Evolutionary conservation across 371 early-diverging fungal species (phyloP), one percentile per base, ranked within the genome.

Genomic region (Syncephalastrum monosporum): DNA sequence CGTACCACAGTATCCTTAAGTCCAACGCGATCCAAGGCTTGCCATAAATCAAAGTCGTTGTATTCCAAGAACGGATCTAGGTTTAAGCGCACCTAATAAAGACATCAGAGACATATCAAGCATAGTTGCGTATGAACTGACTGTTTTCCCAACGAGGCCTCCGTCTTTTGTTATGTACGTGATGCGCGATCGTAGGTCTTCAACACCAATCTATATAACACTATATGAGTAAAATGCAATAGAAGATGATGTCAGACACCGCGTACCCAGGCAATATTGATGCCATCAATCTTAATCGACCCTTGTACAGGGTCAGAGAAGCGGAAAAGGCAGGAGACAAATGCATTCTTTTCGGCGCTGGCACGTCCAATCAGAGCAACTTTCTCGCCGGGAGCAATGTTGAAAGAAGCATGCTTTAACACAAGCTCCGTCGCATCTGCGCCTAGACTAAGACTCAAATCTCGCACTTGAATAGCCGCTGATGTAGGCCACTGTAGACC

Each of bases 141-240:
- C 16, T 38, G 1, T 17, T 1, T 57, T 44, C 4, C 15, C 43
- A 42, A 27, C 13, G 12, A 17, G 48, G 27, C 65, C 86, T 0
- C 93, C 91, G 24, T 94, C 94, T 53, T 93, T 94, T 3, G 94
- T 87, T 27, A 94, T 89, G 53, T 91, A 89, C 7, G 91, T 82
- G 15, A 85, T 79, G n/a, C 80, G 73, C 10, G 83, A 84, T 43
- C 90, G 74, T 38, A 95, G 74, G 56, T 90, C 87, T 47, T 72
- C 67, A 10, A 92, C 69, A 1, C 91, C 91, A 57, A 95, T 72
- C 29, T 59, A 55, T 42, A 17, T 52, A 42, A 21, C 2, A 21
- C 0, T 21, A n/a, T 21, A 21, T 21, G 21, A 21, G 0, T 21
- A 21, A 0, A 0, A 21, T 21, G 21, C 21, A 21, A 21, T 21